Evolutionary conservation across 2,329 filamentous ascomycete species (phyloP).

Genomic region (Aspergillus sp.): DNA sequence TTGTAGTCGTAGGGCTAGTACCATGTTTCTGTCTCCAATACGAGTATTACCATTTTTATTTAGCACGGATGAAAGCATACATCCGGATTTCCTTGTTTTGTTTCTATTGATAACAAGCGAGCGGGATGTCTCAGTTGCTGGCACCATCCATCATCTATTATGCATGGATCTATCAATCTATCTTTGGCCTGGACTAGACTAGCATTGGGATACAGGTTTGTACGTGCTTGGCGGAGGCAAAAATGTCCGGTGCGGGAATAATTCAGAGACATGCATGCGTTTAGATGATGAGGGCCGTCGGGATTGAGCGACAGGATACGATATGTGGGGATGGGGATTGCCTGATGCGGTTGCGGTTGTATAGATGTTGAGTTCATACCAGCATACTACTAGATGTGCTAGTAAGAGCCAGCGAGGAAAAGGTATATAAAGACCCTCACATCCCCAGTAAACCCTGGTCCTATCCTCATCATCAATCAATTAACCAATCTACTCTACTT

Average conservation of each 20-base stretch:
- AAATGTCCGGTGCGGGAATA: background rate
- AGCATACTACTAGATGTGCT: background rate
- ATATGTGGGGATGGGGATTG: background rate
- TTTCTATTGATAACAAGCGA: too few species aligned
- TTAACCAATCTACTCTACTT: background rate
- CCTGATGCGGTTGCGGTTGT: background rate
- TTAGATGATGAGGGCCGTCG: background rate
- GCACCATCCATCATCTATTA: too few species aligned
- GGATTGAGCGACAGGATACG: background rate
- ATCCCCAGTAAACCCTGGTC: background rate
- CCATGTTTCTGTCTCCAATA: too few species aligned
- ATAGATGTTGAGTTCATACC: background rate
- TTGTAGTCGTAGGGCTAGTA: too few species aligned
- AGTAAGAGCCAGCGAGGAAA: background rate
- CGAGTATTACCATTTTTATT: too few species aligned
- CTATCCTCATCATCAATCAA: background rate
- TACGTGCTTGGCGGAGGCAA: too few species aligned
- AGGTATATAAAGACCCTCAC: conserved; percentile 5
- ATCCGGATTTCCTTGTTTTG: too few species aligned
- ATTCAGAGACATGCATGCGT: background rate
- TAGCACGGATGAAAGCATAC: too few species aligned
- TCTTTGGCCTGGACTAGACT: too few species aligned
- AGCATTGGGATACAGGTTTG: too few species aligned
- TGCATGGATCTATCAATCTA: too few species aligned
- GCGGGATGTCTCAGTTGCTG: too few species aligned